Evolutionary conservation across 2,329 filamentous ascomycete species (phyloP).

Genomic region (Exophiala mesophila): DNA sequence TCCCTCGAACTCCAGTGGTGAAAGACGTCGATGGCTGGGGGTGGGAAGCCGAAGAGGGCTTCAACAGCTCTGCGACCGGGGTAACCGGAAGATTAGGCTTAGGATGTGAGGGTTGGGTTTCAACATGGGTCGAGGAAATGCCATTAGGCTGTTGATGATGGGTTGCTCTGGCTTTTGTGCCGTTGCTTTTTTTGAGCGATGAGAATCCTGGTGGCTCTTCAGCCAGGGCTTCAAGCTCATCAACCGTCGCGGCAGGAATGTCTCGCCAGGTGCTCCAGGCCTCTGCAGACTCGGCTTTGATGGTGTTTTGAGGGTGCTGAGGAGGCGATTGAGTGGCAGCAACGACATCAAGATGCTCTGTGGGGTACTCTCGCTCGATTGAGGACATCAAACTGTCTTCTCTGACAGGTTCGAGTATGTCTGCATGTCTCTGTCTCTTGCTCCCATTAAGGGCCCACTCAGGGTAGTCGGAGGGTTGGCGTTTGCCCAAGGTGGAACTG

Average conservation of each 20-base stretch:
- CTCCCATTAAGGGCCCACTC: constrained; percentile 3
- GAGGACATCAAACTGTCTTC: constrained; percentile 18
- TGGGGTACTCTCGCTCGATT: constrained; percentile 17
- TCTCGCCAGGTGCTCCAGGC: constrained; percentile 13
- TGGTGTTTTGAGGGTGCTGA: constrained; percentile 1
- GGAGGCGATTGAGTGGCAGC: constrained; percentile 12
- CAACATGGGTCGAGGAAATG: background rate
- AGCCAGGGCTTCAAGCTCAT: constrained; percentile 19
- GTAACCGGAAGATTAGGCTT: constrained; percentile 6
- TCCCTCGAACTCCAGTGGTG: background rate
- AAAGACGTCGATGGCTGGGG: constrained; percentile 3
- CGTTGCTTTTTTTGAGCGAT: background rate
- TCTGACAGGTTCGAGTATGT: constrained; percentile 16
- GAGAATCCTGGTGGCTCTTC: constrained; percentile 9
- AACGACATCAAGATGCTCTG: constrained; percentile 8
- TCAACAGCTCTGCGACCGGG: constrained; percentile 2
- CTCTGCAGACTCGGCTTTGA: constrained; percentile 22
- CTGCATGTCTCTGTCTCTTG: constrained; percentile 20
- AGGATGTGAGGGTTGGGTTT: background rate
- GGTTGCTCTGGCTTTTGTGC: background rate
- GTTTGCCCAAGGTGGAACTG: constrained; percentile 19
- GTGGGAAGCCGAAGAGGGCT: background rate
- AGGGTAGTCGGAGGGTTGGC: constrained; percentile 6
- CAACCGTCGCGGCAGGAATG: constrained; percentile 13
- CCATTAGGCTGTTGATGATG: background rate